phyloP scores from a whole-genome alignment of 805 yeast genomes.

The Starmerella cellae region DNA sequence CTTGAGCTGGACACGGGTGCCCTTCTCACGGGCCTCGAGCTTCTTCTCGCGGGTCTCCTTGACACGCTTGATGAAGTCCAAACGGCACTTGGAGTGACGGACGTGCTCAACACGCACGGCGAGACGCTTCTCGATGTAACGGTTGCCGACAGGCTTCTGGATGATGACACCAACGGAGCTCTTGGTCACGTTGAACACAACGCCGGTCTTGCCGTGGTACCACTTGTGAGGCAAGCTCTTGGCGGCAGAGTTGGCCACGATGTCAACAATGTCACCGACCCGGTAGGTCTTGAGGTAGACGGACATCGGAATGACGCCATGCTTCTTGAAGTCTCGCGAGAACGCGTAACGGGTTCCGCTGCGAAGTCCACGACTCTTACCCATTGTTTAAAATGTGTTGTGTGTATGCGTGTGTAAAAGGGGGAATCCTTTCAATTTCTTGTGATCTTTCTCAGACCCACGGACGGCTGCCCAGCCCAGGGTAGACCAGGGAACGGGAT shows the following conservation, averaged over 20 bases:
- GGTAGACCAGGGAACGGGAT: not conserved
- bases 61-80: constrained; percentile 97
- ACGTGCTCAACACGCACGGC: constrained; percentile 98
- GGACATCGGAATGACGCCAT: constrained; percentile 88
- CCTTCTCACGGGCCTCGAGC: constrained; percentile 88
- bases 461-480: not conserved
- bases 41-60: constrained; percentile 89
- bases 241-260: constrained; percentile 98
- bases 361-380: constrained; percentile 88
- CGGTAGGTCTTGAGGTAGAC: constrained; percentile 95
- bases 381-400: constrained; percentile 17
- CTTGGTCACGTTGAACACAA: constrained; percentile 97
- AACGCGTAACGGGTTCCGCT: constrained; percentile 99
- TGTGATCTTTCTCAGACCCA: constrained; percentile 3
- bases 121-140: constrained; percentile 97
- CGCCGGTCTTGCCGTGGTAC: constrained; percentile 99
- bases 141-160: constrained; percentile 97
- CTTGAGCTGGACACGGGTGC: constrained; percentile 82
- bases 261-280: constrained; percentile 99
- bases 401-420: not conserved
- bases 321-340: constrained; percentile 98
- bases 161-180: constrained; percentile 95
- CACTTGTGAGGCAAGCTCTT: constrained; percentile 99
- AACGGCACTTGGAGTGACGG: constrained; percentile 99
- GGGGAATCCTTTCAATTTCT: not conserved